phyloP scores from a whole-genome alignment of 257 asterid genomes.

The Haberlea rhodopensis region DNA sequence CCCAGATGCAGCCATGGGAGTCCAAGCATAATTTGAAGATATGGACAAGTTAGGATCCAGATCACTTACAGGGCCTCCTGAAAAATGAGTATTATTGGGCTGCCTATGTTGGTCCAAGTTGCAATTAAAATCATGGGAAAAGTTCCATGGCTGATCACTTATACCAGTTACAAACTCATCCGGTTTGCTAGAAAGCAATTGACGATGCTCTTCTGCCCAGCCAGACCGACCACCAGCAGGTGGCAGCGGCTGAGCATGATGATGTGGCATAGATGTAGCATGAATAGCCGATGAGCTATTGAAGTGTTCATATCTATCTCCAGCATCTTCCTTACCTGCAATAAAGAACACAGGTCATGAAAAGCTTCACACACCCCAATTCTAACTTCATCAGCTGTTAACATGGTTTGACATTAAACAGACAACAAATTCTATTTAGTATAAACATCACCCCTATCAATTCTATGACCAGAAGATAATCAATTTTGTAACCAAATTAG shows the following conservation, averaged over 20 bases:
- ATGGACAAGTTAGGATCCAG: slow-evolving; percentile 48
- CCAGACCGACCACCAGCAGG: slow-evolving; percentile 43
- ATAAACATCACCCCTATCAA: neutral
- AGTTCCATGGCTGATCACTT: slow-evolving; percentile 63
- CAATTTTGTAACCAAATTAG: neutral
- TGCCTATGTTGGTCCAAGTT: slow-evolving; percentile 46
- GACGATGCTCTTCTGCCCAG: slow-evolving; percentile 51
- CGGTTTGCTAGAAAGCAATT: slow-evolving; percentile 36
- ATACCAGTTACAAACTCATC: slow-evolving; percentile 45
- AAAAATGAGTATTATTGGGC: slow-evolving; percentile 39
- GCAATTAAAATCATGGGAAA: slow-evolving; percentile 59
- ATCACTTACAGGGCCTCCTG: slow-evolving; percentile 51
- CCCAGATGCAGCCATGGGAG: slow-evolving; percentile 58
- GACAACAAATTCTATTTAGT: slow-evolving; percentile 6
- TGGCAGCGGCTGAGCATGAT: too few species aligned
- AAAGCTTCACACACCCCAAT: slow-evolving; percentile 7
- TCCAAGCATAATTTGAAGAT: slow-evolving; percentile 65
- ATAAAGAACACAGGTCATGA: slow-evolving; percentile 30
- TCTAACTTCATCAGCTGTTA: slow-evolving; percentile 9
- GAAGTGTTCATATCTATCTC: slow-evolving; percentile 44
- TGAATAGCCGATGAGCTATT: slow-evolving; percentile 49
- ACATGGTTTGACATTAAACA: slow-evolving; percentile 18
- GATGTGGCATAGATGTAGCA: slow-evolving; percentile 42
- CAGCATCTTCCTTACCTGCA: slow-evolving; percentile 62
- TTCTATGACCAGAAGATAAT: neutral